Percentiles rank a stretch among this genome's conserved stretches.
Conservation (phyloP, 345 rosid species). For the Lenwebbia sp. region DNA sequence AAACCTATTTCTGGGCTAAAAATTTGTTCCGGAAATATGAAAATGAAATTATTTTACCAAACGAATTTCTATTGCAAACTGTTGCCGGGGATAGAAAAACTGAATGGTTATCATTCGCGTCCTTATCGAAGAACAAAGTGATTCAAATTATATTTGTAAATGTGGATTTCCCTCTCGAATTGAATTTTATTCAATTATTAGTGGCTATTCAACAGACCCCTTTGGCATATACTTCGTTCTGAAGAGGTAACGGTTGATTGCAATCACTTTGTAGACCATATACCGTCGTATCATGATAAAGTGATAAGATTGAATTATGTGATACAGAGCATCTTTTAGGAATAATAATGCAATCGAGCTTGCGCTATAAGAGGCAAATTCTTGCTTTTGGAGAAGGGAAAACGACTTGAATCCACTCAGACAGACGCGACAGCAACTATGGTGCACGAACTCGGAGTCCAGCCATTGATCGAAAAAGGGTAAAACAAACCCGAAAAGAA, state of each 20-base stretch:
- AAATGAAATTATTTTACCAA: too few species aligned
- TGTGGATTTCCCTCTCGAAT: background rate
- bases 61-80: too few species aligned
- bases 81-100: too few species aligned
- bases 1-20: too few species aligned
- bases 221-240: background rate
- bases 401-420: background rate
- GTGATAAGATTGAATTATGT: background rate
- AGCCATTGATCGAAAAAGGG: background rate
- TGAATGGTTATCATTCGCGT: too few species aligned
- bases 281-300: background rate
- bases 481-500: background rate
- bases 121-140: background rate
- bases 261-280: background rate
- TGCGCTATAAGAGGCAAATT: background rate
- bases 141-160: background rate
- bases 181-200: background rate
- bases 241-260: background rate
- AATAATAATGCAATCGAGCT: background rate
- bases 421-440: background rate
- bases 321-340: background rate
- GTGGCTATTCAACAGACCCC: background rate
- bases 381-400: background rate
- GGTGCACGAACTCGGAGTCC: background rate
- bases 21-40: too few species aligned